Evolutionary conservation across 148 eudicot species (phyloP).

Genomic region (Beta vulgaris): DNA sequence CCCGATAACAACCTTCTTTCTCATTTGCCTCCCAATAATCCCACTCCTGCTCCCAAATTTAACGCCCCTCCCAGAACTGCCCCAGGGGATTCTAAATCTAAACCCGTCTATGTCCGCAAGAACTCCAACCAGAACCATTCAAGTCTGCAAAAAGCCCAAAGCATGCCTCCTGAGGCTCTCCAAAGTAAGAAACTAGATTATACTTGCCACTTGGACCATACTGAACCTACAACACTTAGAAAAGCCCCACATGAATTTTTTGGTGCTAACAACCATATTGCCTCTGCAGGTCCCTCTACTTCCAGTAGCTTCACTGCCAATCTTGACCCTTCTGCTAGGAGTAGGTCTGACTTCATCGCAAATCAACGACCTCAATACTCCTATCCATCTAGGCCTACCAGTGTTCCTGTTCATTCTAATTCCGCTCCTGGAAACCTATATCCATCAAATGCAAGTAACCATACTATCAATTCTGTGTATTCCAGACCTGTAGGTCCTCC

Average conservation of each 20-base stretch:
- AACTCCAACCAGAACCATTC: slow-evolving; percentile 45
- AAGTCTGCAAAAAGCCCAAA: slow-evolving; percentile 36
- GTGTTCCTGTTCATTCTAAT: slow-evolving; percentile 28
- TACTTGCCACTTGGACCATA: slow-evolving; percentile 32
- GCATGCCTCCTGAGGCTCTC: slow-evolving; percentile 29
- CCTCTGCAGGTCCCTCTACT: slow-evolving; percentile 38
- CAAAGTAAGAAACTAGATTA: slow-evolving; percentile 33
- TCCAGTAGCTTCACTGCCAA: slow-evolving; percentile 35
- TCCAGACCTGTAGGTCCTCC: slow-evolving; percentile 42
- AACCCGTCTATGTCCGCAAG: slow-evolving; percentile 42
- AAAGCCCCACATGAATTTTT: slow-evolving; percentile 45
- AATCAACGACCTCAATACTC: slow-evolving; percentile 42
- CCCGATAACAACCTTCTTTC: slow-evolving; percentile 23
- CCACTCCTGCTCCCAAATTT: slow-evolving; percentile 32
- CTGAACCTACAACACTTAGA: slow-evolving; percentile 30
- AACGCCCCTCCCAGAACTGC: slow-evolving; percentile 26
- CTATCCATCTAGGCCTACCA: slow-evolving; percentile 34
- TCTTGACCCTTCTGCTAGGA: slow-evolving; percentile 40
- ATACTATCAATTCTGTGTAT: slow-evolving; percentile 33
- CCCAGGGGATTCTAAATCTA: slow-evolving; percentile 34
- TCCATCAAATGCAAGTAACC: slow-evolving; percentile 33
- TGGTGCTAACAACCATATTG: slow-evolving; percentile 35
- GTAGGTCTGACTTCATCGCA: slow-evolving; percentile 25
- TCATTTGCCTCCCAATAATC: slow-evolving; percentile 30
- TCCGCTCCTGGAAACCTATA: slow-evolving; percentile 38